Evolutionary conservation across 2,329 filamentous ascomycete species (phyloP).

Genomic region (Fusarium protoensiforme): DNA sequence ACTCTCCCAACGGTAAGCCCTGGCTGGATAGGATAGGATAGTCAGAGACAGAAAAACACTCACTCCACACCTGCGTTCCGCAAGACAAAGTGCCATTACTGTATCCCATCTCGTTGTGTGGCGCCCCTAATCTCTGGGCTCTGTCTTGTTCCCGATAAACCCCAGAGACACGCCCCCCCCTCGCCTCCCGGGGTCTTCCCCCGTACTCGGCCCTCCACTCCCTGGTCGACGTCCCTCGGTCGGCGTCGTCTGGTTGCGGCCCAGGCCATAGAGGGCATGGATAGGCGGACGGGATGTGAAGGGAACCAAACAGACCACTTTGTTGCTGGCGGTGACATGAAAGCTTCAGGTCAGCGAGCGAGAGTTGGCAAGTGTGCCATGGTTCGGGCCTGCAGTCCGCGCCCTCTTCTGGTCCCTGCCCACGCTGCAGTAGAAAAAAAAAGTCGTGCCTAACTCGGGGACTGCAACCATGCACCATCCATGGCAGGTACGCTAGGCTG

Average conservation of each 20-base stretch:
- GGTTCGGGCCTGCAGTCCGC: slow-evolving; percentile 19
- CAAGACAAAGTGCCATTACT: slow-evolving; percentile 19
- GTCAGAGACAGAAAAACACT: slow-evolving; percentile 19
- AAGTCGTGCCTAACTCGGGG: background rate
- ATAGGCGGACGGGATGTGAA: background rate
- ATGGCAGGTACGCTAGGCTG: slow-evolving; percentile 6
- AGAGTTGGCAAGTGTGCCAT: slow-evolving; percentile 12
- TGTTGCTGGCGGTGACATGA: slow-evolving; percentile 34
- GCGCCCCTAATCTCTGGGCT: slow-evolving; percentile 31
- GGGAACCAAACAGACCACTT: slow-evolving; percentile 26
- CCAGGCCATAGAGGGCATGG: slow-evolving; percentile 5
- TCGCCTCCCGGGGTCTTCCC: background rate
- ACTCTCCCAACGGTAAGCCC: slow-evolving; percentile 5
- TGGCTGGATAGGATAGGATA: background rate
- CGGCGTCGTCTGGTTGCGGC: slow-evolving; percentile 4
- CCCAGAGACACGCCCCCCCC: slow-evolving; percentile 27
- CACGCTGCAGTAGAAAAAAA: background rate
- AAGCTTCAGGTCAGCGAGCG: slow-evolving; percentile 34
- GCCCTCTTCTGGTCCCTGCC: slow-evolving; percentile 16
- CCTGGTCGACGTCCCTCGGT: background rate
- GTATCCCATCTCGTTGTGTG: slow-evolving; percentile 39
- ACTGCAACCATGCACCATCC: background rate
- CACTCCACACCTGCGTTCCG: slow-evolving; percentile 30
- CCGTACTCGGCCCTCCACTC: background rate
- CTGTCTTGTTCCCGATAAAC: slow-evolving; percentile 36